Base-by-base conservation (phyloP, 208 protist genomes). In the Angomonas ambiguus region DNA sequence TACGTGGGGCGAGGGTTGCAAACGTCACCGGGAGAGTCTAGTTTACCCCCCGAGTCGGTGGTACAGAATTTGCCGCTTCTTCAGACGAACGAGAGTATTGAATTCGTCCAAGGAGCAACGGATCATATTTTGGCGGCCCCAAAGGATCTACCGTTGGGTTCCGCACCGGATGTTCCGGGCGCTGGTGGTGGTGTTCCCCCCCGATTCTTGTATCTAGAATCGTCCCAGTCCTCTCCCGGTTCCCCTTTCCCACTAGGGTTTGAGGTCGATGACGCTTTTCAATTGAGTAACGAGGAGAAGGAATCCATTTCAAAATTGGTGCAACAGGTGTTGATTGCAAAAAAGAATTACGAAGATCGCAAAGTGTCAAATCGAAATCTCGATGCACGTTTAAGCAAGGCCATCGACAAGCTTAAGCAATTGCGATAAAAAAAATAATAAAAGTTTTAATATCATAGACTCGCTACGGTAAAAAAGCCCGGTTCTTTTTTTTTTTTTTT, bases 401-500 rank as follows among this genome's bases (percentile, higher is more conserved):
- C n/a, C n/a, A n/a, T n/a, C n/a, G n/a, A n/a, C n/a, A n/a, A n/a
- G n/a, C n/a, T n/a, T n/a, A n/a, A n/a, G n/a, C n/a, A n/a, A n/a
- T n/a, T n/a, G n/a, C n/a, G n/a, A n/a, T n/a, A n/a, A n/a, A n/a
- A n/a, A n/a, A n/a, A n/a, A n/a, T n/a, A n/a, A n/a, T n/a, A n/a
- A n/a, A n/a, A n/a, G n/a, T n/a, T n/a, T n/a, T n/a, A n/a, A n/a
- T n/a, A n/a, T n/a, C 11, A 27, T 45, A 53, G 45, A 2, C 58
- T 67, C 20, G 18, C 38, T 8, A 4, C 8, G 30, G 24, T 57
- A 4, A 38, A 30, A 0, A 2, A 42, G 41, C 34, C 22, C 42
- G 5, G 24, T 2, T 30, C 45, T 20, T 34, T 48, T 38, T 49
- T 56, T 71, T 67, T 61, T 59, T 59, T 70, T 56, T 70, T 31